These are phyloP conservation scores for Glycine soja DNA, from an alignment of 306 rosid species.

Conservation along the genomic window DNA sequence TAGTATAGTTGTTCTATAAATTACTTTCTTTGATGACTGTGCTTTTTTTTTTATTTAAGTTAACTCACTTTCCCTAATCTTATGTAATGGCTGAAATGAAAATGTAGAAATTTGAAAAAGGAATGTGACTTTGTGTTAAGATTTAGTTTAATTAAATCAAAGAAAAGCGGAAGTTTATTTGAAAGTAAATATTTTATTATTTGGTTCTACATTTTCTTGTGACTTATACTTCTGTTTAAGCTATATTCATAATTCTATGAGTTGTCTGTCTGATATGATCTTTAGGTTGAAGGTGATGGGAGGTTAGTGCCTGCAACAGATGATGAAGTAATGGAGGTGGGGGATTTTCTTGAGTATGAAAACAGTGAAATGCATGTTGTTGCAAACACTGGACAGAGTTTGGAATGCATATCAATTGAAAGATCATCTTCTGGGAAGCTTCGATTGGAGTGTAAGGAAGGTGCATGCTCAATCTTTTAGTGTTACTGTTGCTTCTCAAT, in stretches of 20 bases:
- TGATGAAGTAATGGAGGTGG: constrained; percentile 94
- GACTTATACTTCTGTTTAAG: constrained; percentile 26
- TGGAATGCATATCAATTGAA: constrained; percentile 67
- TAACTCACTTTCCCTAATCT: background rate
- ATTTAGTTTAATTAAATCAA: constrained; percentile 4
- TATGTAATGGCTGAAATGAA: constrained; percentile 31
- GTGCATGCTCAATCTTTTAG: constrained; percentile 53
- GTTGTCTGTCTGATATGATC: constrained; percentile 44
- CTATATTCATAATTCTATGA: constrained; percentile 25
- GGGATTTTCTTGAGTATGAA: constrained; percentile 80
- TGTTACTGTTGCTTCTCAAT: constrained; percentile 30
- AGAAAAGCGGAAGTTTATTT: constrained; percentile 20
- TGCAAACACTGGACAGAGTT: constrained; percentile 61
- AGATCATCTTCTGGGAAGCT: constrained; percentile 69
- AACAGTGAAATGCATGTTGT: constrained; percentile 70
- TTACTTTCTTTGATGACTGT: constrained; percentile 8
- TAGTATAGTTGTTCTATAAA: constrained; percentile 37
- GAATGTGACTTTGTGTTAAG: constrained; percentile 1
- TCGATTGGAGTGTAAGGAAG: constrained; percentile 78
- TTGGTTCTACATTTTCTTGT: constrained; percentile 23
- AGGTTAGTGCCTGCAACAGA: constrained; percentile 98
- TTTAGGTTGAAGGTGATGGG: constrained; percentile 97
- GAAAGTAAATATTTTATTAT: constrained; percentile 24
- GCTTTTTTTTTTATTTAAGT: constrained; percentile 22
- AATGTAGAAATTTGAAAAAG: constrained; percentile 36